These are phyloP conservation scores for Macrophomina tecta DNA, from an alignment of 2,329 filamentous ascomycete genomes.

Conservation along the genomic window DNA sequence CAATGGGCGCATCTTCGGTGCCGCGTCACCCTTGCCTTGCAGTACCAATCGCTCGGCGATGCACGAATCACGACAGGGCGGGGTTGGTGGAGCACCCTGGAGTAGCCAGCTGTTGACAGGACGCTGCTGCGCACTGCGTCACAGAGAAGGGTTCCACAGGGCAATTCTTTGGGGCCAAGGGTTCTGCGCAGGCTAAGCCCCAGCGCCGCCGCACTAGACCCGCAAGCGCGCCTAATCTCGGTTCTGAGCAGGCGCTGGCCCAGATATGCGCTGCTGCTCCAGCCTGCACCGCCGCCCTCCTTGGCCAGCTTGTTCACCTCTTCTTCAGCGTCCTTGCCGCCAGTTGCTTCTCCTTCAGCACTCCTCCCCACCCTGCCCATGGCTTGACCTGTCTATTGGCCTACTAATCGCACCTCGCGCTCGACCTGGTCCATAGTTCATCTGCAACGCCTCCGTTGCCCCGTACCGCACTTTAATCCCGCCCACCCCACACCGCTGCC, in stretches of 20 bases:
- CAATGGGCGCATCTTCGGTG: slow-evolving; percentile 5
- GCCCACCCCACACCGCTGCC: slow-evolving; percentile 30
- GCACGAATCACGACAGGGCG: slow-evolving; percentile 11
- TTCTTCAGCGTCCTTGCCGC: slow-evolving; percentile 15
- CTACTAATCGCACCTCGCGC: slow-evolving; percentile 19
- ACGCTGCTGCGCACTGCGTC: neutral
- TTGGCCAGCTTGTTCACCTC: slow-evolving; percentile 23
- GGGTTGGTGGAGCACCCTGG: neutral
- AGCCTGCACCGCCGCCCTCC: slow-evolving; percentile 27
- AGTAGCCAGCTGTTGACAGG: neutral
- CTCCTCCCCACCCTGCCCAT: slow-evolving; percentile 10
- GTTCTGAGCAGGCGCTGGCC: slow-evolving; percentile 2
- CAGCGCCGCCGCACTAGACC: slow-evolving; percentile 13
- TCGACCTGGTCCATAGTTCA: neutral
- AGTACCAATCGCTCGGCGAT: slow-evolving; percentile 6
- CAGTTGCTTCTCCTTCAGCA: neutral
- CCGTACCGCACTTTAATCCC: slow-evolving; percentile 23
- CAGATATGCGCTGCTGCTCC: slow-evolving; percentile 24
- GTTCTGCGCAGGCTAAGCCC: slow-evolving; percentile 15
- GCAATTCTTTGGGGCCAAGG: slow-evolving; percentile 6
- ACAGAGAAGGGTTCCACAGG: slow-evolving; percentile 1
- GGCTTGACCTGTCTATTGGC: slow-evolving; percentile 15
- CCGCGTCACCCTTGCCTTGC: slow-evolving; percentile 13
- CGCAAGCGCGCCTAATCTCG: slow-evolving; percentile 26
- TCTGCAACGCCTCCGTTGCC: slow-evolving; percentile 7